Conservation (phyloP, 352 stramenopile genomes). For the Phytophthora rubi region DNA sequence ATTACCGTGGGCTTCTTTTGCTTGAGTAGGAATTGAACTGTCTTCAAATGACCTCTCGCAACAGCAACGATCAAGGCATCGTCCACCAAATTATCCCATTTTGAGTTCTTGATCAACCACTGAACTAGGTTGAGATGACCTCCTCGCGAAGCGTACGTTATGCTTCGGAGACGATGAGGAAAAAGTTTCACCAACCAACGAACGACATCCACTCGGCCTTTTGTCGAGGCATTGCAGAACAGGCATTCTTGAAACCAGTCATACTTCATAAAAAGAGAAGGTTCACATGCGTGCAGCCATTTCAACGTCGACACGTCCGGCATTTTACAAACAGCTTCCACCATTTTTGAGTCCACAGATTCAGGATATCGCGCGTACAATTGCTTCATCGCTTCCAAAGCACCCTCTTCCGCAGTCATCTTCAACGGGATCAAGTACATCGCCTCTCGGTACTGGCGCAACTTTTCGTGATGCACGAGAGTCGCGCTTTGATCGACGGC, state of each 20-base stretch:
- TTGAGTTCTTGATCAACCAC: conserved; percentile 1
- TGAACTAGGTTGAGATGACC: conserved; percentile 10
- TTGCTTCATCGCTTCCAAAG: conserved; percentile 7
- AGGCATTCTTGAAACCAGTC: neutral
- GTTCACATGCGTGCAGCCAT: conserved; percentile 4
- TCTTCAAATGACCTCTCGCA: neutral
- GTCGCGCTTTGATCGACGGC: conserved; percentile 10
- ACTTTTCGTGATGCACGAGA: conserved; percentile 18
- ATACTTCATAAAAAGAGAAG: conserved; percentile 4
- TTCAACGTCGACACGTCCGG: conserved; percentile 12
- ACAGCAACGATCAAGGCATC: conserved; percentile 1
- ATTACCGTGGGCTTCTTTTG: neutral
- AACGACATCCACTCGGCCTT: conserved; percentile 8
- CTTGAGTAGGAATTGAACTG: conserved; percentile 2
- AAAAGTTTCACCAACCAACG: conserved; percentile 15
- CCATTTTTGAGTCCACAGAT: neutral
- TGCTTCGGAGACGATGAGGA: neutral
- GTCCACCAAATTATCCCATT: neutral
- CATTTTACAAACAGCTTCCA: neutral
- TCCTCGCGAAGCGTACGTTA: conserved; percentile 1
- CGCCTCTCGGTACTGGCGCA: conserved; percentile 18
- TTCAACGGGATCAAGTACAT: conserved; percentile 9
- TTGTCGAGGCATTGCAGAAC: conserved; percentile 1
- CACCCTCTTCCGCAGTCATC: conserved; percentile 4
- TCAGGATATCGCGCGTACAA: conserved; percentile 6